Base-by-base conservation (phyloP, 2,329 filamentous ascomycete genomes). In the Esteya vermicola region DNA sequence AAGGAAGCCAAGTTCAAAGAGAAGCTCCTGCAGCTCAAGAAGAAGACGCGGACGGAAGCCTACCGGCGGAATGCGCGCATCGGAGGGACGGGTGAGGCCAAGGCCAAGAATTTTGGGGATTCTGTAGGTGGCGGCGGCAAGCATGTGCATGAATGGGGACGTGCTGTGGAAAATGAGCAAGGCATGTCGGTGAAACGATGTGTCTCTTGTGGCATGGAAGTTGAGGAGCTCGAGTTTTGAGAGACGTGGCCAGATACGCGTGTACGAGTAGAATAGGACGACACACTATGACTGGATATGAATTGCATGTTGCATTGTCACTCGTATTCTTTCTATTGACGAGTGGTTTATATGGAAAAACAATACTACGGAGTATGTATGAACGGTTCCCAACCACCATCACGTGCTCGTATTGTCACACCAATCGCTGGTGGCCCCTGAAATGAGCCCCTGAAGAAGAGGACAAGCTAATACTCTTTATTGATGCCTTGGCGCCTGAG, bases 1-100 rank as follows among this genome's bases (percentile, higher is more conserved):
- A 93, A 93, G 54, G 88, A 95, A 57, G 78, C 78, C 51, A 93
- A 94, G 58, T 96, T 96, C 60, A 85, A 84, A 54, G 78, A 76
- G 43, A 93, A 93, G 63, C 65, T 98, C 26, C 68, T 82, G 6
- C 88, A 96, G 39, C 57, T 98, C 47, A 98, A 96, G 68, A 88
- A 89, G 60, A 79, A 88, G 57, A 98, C 91, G 12, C 69, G 86
- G 34, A 88, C 93, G 0, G 91, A 96, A 50, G 85, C 88, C 1
- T 93, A 89, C 51, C 75, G 86, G 41, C 66, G 88, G 37, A 79
- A 78, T 50, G 70, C 75, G 40, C 62, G 61, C 34, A 67, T 68
- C 6, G 67, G 64, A 1, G 41, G 37, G 3, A 47, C 28, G 1
- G 42, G 45, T 9, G 20, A 23, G 14, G 60, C 57, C 2, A 65